phyloP scores from a whole-genome alignment of 495 filamentous ascomycete genomes.

The Ramalina intermedia region DNA sequence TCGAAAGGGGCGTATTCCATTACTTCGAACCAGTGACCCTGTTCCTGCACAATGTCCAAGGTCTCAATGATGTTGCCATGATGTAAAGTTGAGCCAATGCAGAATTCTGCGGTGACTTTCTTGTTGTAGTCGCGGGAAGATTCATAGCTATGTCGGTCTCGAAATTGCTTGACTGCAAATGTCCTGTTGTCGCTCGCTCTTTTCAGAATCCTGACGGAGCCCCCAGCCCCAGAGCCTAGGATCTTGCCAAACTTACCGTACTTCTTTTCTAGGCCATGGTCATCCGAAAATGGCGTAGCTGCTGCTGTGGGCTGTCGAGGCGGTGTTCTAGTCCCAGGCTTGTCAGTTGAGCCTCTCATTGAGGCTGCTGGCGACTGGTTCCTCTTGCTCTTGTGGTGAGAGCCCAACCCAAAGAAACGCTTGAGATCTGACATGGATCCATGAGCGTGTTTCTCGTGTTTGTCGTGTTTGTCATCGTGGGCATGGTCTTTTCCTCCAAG shows the following conservation, averaged over 20 bases:
- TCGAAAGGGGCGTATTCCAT: slow-evolving; percentile 99
- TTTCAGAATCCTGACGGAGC: slow-evolving; percentile 90
- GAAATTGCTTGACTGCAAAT: slow-evolving; percentile 96
- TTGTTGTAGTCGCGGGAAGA: slow-evolving; percentile 91
- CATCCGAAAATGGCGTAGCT: slow-evolving; percentile 82
- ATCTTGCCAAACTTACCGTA: slow-evolving; percentile 94
- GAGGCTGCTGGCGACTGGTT: slow-evolving; percentile 44
- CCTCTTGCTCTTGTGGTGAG: slow-evolving; percentile 51
- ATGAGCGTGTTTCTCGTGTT: slow-evolving; percentile 42
- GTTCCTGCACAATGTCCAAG: slow-evolving; percentile 91
- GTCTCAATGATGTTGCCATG: slow-evolving; percentile 99
- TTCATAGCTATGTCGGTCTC: slow-evolving; percentile 85
- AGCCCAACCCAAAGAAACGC: slow-evolving; percentile 70
- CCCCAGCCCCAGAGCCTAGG: slow-evolving; percentile 84
- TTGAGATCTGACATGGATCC: slow-evolving; percentile 91
- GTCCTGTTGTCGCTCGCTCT: slow-evolving; percentile 77
- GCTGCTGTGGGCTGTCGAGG: slow-evolving; percentile 37
- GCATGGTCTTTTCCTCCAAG: slow-evolving; percentile 30
- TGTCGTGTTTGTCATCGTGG: slow-evolving; percentile 32
- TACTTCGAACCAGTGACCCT: slow-evolving; percentile 91
- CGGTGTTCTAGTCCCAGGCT: slow-evolving; percentile 39
- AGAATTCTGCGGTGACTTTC: slow-evolving; percentile 99
- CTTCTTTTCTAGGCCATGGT: slow-evolving; percentile 78
- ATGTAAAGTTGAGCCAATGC: slow-evolving; percentile 90
- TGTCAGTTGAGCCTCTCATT: slow-evolving; percentile 22